Evolutionary conservation across 495 filamentous ascomycete genomes (phyloP), one percentile per base, ranked within the genome.

Genomic region (Podospora fimiseda): DNA sequence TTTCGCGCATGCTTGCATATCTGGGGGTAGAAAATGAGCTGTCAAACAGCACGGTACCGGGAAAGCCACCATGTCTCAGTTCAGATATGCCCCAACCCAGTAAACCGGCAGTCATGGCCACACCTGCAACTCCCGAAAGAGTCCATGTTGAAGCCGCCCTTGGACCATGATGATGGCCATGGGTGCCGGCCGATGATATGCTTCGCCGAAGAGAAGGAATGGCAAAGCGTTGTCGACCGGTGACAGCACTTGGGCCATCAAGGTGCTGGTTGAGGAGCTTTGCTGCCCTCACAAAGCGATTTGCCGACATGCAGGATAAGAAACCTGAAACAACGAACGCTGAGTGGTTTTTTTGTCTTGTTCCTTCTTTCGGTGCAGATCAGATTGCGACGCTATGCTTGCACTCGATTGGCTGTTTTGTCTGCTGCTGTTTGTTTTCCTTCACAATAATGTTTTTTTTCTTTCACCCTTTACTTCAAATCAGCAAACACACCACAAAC

Each of bases 1-100:
- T 71, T 52, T 77, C 74, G 9, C 66, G 60, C 50, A 77, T 47
- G 50, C 63, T 76, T 37, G 76, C 78, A 60, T 80, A 81, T 40
- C 63, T 64, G 1, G 71, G 70, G 49, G 61, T 59, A 11, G 57
- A 37, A 9, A 51, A 67, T 37, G 68, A 68, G 39, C 69, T 66
- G 42, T 76, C 69, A 14, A 73, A 63, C 23, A 71, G 58, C 51
- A 70, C 65, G 16, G 68, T 59, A 15, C 62, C 60, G 19, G 63
- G 60, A 16, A 67, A 55, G 27, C 56, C 55, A 3, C 52, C 56
- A 18, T 65, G 55, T 9, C 56, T 53, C 15, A 63, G 39, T 27
- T 68, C 60, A n/a, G 65, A 61, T 11, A 71, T 45, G 2, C 69
- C 70, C 63, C 70, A 75, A 2, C 72, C 72, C 15, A 70, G 38